Conservation (phyloP, 306 rosid genomes). For the Cucurbita ficifolia region DNA sequence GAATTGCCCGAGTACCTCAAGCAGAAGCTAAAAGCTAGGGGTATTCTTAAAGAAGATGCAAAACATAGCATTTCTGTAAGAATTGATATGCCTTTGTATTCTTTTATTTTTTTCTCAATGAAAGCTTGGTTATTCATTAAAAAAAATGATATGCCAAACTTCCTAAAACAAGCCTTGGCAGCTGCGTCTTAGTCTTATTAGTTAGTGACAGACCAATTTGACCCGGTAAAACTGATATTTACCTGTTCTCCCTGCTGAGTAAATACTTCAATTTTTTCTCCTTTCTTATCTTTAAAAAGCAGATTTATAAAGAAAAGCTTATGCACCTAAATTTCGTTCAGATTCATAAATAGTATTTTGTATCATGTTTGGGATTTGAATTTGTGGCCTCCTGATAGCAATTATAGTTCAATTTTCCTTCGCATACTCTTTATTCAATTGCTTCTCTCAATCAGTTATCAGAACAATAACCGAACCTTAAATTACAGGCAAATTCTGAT, state of each 20-base stretch:
- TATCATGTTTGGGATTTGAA: neutral
- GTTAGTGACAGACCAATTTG: neutral
- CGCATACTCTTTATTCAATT: neutral
- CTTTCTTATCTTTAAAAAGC: neutral
- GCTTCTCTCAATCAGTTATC: conserved; percentile 7
- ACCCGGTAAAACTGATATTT: neutral
- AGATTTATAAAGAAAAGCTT: neutral
- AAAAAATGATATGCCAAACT: conserved; percentile 18
- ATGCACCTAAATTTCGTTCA: neutral
- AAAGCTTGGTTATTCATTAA: too few species aligned
- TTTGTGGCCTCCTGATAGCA: neutral
- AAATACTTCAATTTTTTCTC: neutral
- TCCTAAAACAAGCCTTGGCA: neutral
- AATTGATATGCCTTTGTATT: neutral
- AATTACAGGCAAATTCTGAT: conserved; percentile 36
- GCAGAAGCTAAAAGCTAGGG: conserved; percentile 81
- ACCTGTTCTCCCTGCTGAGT: neutral
- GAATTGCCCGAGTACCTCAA: conserved; percentile 80
- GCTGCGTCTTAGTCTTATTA: neutral
- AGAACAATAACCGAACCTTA: conserved; percentile 8
- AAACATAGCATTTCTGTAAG: conserved; percentile 30
- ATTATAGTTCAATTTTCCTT: neutral
- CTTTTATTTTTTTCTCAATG: too few species aligned
- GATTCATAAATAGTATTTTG: neutral
- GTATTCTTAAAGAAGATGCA: conserved; percentile 55